Percentiles rank a stretch among this genome's conserved stretches.
Evolutionary conservation across 306 rosid genomes (phyloP).

Genomic region (Corylus heterophylla): DNA sequence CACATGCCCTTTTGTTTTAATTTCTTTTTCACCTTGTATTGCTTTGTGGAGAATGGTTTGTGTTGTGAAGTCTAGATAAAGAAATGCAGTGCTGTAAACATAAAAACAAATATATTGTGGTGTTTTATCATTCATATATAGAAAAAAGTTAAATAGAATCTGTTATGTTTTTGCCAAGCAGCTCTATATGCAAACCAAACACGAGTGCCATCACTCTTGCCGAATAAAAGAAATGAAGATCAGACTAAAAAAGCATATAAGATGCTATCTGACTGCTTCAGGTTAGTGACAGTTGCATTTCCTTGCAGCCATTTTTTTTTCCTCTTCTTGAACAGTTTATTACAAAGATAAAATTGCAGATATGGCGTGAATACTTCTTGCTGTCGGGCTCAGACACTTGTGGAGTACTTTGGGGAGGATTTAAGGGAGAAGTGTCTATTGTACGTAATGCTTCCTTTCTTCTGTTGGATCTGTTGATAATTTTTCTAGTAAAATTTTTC

Average conservation of each 20-base stretch:
- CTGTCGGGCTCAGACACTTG: constrained; percentile 80
- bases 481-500: constrained; percentile 3
- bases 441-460: constrained; percentile 51
- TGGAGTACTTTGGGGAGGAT: constrained; percentile 87
- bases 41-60: not conserved
- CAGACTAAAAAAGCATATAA: constrained; percentile 70
- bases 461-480: constrained; percentile 20
- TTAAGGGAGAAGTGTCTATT: constrained; percentile 65
- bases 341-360: constrained; percentile 39
- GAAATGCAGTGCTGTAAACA: not conserved
- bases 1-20: not conserved
- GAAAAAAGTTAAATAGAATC: not conserved
- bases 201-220: constrained; percentile 83
- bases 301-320: constrained; percentile 17
- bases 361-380: constrained; percentile 81
- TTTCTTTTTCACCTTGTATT: constrained; percentile 13
- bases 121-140: not conserved
- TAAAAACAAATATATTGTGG: not conserved
- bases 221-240: constrained; percentile 71
- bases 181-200: constrained; percentile 79
- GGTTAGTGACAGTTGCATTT: constrained; percentile 49
- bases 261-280: constrained; percentile 92
- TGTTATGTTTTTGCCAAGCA: constrained; percentile 36
- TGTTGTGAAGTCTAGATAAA: constrained; percentile 1
- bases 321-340: not conserved